Conservation (phyloP, 1,139 yeast species). For the Pichia inconspicua region DNA sequence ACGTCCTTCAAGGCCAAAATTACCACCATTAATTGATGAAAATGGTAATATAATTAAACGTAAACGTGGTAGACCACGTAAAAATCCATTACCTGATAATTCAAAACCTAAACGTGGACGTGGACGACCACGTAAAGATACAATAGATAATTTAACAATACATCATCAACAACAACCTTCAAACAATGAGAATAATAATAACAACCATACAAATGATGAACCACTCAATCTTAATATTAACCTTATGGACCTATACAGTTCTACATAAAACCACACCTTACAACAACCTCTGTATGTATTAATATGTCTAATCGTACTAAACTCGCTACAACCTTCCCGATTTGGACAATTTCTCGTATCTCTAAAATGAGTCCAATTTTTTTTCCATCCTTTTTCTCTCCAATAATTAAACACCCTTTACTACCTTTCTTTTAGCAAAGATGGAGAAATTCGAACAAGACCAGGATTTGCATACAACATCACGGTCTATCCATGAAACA, state of each 20-base stretch:
- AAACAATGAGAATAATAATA: not conserved
- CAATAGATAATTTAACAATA: no score
- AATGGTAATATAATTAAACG: conserved; percentile 2
- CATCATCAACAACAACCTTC: not conserved
- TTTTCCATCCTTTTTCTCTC: no score
- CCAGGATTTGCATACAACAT: not conserved
- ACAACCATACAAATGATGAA: not conserved
- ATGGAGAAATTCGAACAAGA: not conserved
- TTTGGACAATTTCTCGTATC: no score
- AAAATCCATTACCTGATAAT: conserved; percentile 4
- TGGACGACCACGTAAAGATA: conserved; percentile 11
- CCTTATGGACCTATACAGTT: not conserved
- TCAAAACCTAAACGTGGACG: conserved; percentile 6
- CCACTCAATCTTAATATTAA: not conserved
- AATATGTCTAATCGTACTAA: no score
- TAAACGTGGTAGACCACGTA: conserved; percentile 13
- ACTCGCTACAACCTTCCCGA: no score
- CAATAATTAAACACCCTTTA: not conserved
- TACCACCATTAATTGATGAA: no score
- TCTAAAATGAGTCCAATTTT: no score
- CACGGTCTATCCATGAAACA: not conserved
- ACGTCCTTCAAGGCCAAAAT: no score
- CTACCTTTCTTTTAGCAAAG: not conserved
- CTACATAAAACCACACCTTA: not conserved
- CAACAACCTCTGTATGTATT: no score